These are phyloP conservation scores for Melaleuca alternifolia DNA, from an alignment of 345 rosid species.

Conservation along the genomic window DNA sequence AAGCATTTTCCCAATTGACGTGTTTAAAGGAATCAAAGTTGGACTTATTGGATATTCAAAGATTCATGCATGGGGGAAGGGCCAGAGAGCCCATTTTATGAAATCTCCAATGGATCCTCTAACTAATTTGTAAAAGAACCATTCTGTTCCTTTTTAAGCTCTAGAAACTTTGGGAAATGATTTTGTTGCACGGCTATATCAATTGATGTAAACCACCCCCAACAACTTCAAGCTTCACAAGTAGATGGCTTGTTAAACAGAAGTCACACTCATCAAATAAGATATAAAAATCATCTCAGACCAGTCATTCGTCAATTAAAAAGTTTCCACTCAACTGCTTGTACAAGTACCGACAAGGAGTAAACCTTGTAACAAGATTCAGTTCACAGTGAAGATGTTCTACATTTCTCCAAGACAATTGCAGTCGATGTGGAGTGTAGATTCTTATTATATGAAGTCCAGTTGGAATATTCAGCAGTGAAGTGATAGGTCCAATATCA, in stretches of 20 bases:
- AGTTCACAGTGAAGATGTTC: neutral
- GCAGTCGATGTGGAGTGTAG: neutral
- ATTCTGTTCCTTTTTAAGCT: neutral
- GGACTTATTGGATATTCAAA: neutral
- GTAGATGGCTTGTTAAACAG: neutral
- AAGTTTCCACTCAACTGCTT: neutral
- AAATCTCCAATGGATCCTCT: neutral
- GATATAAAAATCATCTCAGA: neutral
- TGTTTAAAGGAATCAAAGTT: conserved; percentile 3
- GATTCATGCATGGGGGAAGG: neutral
- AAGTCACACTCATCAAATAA: neutral
- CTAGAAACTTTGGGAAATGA: neutral
- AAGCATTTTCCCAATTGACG: conserved; percentile 4
- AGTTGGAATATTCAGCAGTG: neutral
- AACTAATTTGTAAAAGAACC: neutral
- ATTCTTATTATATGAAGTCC: neutral
- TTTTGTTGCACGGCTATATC: neutral
- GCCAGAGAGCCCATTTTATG: neutral
- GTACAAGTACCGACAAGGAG: neutral
- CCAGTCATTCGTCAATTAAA: neutral
- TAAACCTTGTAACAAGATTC: neutral
- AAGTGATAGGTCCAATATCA: neutral
- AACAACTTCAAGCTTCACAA: neutral
- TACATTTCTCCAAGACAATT: neutral
- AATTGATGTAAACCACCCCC: neutral